Evolutionary conservation across 176 grass and related monocot species (phyloP), one percentile per base, ranked within the genome.

Genomic region (Rhipidocladum racemiflorum): DNA sequence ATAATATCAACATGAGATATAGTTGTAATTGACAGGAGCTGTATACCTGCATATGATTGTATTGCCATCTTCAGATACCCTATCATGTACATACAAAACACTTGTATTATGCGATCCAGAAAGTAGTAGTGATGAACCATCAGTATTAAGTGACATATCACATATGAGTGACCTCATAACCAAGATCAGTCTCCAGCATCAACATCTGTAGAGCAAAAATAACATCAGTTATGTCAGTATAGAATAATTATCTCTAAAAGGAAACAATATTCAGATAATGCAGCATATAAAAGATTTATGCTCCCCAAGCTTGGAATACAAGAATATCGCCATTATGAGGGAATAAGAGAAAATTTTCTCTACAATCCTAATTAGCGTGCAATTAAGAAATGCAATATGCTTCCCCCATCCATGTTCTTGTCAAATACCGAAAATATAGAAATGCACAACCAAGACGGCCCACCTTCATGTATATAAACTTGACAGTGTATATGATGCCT

Each of bases 81-180:
- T 95, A 76, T 93, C 79, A 86, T 90, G 90, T 77, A 93, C 75
- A 77, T 90, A 89, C 3, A 99, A 50, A 53, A 95, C 24, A 74
- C 59, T 90, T 67, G 91, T 75, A 53, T 70, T 87, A 68, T 91
- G 85, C 15, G 96, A 95, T 60, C 96, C 90, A 87, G 77, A 49
- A 6, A 99, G 55, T 57, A 99, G 85, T 64, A 99, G 69, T 69
- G 89, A 87, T 82, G 92, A 95, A 29, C 92, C 90, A 77, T 99
- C 91, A 55, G 54, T 32, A 77, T 87, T 99, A 40, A 99, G 87
- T 85, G 87, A n/a, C n/a, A n/a, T n/a, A n/a, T 99, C 60, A 85
- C 35, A 99, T 73, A 74, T 93, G 76, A 44, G 68, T 85, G 56
- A 93, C 72, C 24, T 75, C 70, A 1, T 68, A 85, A 73, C 85